Evolutionary conservation across 2,329 filamentous ascomycete species (phyloP).

Genomic region (Diaporthe humulicola): DNA sequence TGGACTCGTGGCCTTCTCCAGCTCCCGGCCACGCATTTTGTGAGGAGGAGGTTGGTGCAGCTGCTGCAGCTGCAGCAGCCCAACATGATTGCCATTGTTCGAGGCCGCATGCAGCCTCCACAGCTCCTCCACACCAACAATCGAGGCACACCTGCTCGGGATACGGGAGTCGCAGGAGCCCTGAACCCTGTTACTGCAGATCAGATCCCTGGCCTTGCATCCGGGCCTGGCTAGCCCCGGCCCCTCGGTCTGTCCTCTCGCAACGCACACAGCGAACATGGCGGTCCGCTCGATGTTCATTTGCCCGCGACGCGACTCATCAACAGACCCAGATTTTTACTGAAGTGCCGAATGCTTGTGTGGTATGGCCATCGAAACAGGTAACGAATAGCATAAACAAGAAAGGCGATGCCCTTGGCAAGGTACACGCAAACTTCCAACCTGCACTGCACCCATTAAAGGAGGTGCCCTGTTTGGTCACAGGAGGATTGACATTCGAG

Average conservation of each 20-base stretch:
- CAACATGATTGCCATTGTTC: conserved; percentile 17
- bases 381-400: conserved; percentile 21
- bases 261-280: conserved; percentile 22
- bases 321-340: conserved; percentile 9
- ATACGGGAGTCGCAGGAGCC: conserved; percentile 32
- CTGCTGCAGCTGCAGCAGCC: not conserved
- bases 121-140: conserved; percentile 25
- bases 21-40: not conserved
- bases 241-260: not conserved
- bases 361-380: conserved; percentile 21
- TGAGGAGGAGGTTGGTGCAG: conserved; percentile 23
- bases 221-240: conserved; percentile 13
- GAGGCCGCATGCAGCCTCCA: conserved; percentile 29
- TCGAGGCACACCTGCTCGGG: conserved; percentile 32
- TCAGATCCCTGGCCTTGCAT: conserved; percentile 25
- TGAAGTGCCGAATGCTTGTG: conserved; percentile 30
- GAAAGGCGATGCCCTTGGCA: not conserved
- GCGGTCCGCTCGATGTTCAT: conserved; percentile 18
- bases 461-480: not conserved
- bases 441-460: not conserved
- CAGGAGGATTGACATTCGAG: not conserved
- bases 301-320: conserved; percentile 4
- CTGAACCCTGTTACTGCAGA: conserved; percentile 28
- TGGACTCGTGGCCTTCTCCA: conserved; percentile 31
- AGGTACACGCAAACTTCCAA: not conserved